These are phyloP conservation scores for Calonectria montana DNA, from an alignment of 2,329 filamentous ascomycete genomes.

Conservation along the genomic window DNA sequence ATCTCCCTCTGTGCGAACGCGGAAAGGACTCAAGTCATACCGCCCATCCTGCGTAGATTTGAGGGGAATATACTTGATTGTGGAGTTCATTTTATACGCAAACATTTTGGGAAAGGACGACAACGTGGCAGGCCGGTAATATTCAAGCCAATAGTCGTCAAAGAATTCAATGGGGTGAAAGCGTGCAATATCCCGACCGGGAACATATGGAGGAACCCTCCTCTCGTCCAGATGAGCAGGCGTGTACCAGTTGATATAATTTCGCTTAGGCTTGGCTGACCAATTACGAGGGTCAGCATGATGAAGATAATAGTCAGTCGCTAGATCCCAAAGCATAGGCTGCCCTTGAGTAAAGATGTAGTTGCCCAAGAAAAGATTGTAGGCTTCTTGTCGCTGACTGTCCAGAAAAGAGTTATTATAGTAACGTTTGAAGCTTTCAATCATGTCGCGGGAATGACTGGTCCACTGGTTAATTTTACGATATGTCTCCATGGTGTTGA, in stretches of 20 bases:
- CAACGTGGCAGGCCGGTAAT: conserved; percentile 88
- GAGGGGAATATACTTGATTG: conserved; percentile 83
- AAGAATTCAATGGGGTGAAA: conserved; percentile 69
- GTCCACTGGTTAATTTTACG: conserved; percentile 99
- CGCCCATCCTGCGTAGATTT: conserved; percentile 77
- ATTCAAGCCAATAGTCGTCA: conserved; percentile 98
- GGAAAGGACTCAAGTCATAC: conserved; percentile 90
- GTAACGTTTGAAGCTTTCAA: conserved; percentile 98
- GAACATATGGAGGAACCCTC: conserved; percentile 61
- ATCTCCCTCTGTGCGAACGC: conserved; percentile 75
- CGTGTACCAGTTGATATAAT: conserved; percentile 93
- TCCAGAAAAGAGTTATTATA: conserved; percentile 99
- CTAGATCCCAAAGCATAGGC: conserved; percentile 96
- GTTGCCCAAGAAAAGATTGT: conserved; percentile 96
- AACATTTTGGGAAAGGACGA: conserved; percentile 95
- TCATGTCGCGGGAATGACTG: conserved; percentile 97
- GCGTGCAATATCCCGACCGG: conserved; percentile 49
- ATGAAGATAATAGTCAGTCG: conserved; percentile 96
- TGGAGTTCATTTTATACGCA: conserved; percentile 91
- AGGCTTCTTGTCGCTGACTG: conserved; percentile 96
- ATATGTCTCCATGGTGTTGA: conserved; percentile 99
- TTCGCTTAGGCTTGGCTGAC: conserved; percentile 69
- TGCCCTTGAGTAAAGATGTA: conserved; percentile 90
- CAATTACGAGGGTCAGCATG: conserved; percentile 85
- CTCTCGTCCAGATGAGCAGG: conserved; percentile 76